Conservation (phyloP, 1,284 basidiomycete species). For the Malassezia psittaci region DNA sequence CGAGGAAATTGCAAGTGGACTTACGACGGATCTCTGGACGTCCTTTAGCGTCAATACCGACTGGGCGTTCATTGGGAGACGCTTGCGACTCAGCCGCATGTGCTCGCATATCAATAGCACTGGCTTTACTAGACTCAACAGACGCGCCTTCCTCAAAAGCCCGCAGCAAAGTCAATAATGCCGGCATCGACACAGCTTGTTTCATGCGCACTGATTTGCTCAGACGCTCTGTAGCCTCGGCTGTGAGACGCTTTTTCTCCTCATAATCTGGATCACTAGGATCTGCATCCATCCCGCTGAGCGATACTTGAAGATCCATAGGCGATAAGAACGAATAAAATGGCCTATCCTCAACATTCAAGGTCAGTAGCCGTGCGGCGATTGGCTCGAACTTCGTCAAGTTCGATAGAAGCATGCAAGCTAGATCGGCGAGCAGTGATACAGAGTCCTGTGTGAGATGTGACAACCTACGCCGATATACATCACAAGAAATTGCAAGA, state of each 20-base stretch:
- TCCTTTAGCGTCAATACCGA: conserved; percentile 27
- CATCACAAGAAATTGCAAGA: conserved; percentile 72
- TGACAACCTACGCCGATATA: conserved; percentile 59
- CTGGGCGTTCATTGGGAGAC: conserved; percentile 10
- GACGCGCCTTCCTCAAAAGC: conserved; percentile 47
- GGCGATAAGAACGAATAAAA: conserved; percentile 39
- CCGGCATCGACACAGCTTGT: conserved; percentile 27
- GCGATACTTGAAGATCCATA: conserved; percentile 27
- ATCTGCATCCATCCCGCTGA: conserved; percentile 40
- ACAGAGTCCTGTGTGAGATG: conserved; percentile 56
- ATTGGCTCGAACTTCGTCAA: conserved; percentile 68
- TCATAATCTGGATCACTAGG: conserved; percentile 34
- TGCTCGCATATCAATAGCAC: conserved; percentile 37
- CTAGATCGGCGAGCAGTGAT: conserved; percentile 81
- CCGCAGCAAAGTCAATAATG: conserved; percentile 36
- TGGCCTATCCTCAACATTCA: conserved; percentile 50
- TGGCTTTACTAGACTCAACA: conserved; percentile 26
- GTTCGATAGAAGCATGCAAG: conserved; percentile 93
- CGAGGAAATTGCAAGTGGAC: conserved; percentile 46
- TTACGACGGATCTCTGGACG: conserved; percentile 36
- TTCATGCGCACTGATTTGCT: conserved; percentile 24
- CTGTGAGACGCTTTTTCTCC: conserved; percentile 25
- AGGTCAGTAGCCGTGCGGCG: conserved; percentile 59
- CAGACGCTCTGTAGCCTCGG: conserved; percentile 26
- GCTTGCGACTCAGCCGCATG: conserved; percentile 21